Conservation (phyloP, 1,139 yeast species). For the Yamadazyma blattariae region DNA sequence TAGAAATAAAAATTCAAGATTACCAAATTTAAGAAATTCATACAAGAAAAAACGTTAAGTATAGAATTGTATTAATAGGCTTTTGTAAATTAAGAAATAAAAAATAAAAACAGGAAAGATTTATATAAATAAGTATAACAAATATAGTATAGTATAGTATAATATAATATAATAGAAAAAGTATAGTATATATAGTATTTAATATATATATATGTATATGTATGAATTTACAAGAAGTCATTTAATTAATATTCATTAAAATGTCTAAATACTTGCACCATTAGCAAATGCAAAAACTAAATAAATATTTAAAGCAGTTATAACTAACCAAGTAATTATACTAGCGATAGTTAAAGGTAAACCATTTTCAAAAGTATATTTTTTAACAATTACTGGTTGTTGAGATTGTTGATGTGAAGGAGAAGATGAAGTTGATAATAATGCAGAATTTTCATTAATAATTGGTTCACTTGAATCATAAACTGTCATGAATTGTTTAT, state of each 20-base stretch:
- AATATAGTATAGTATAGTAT: too few relatives aligned
- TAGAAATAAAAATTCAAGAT: constrained; percentile 25
- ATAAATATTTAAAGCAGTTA: constrained; percentile 71
- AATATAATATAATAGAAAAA: too few relatives aligned
- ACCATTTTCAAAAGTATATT: constrained; percentile 62
- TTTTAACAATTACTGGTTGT: constrained; percentile 13
- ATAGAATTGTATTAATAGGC: too few relatives aligned
- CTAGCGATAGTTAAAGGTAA: constrained; percentile 51
- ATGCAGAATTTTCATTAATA: constrained; percentile 17
- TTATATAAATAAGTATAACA: too few relatives aligned
- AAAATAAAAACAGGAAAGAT: too few relatives aligned
- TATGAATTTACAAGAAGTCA: too few relatives aligned
- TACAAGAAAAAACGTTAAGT: constrained; percentile 29
- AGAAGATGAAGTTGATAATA: constrained; percentile 8
- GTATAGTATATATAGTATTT: too few relatives aligned
- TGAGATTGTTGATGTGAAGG: neutral
- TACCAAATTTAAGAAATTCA: constrained; percentile 42
- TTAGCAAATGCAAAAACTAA: constrained; percentile 63
- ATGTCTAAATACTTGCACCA: constrained; percentile 65
- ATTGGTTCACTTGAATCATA: constrained; percentile 19
- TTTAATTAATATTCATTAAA: too few relatives aligned
- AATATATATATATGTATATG: too few relatives aligned
- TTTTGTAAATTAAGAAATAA: too few relatives aligned
- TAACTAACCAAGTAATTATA: constrained; percentile 64
- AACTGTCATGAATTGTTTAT: constrained; percentile 57